Base-by-base conservation (phyloP, 2,329 filamentous ascomycete species). In the Beauveria varroae region DNA sequence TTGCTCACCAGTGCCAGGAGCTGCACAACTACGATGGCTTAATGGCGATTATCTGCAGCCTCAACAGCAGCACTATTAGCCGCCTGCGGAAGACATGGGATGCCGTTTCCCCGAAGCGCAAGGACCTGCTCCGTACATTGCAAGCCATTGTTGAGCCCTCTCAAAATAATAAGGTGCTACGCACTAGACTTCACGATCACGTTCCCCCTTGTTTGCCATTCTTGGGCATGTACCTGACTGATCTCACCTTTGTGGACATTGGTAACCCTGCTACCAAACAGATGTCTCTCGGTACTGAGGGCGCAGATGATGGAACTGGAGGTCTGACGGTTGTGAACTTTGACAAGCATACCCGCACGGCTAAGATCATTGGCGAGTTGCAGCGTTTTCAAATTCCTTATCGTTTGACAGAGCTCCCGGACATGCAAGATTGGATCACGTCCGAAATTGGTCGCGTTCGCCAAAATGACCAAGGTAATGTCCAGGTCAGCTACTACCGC, bases 311-410 rank as follows among this genome's bases (percentile, higher is more conserved):
- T 34, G 81, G 85, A 40, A 81, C 86, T 16, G 82, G 84, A 18
- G 83, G 86, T 28, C 82, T 91, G 68, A 86, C 86, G 0, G 90
- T 98, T 37, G 91, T 99, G 80, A 99, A 99, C 76, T 98, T 97
- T 69, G 93, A 98, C 79, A 98, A 98, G 77, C 92, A 98, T 72
- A 89, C 87, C 68, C 91, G 92, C 67, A 98, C 93, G 3, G 93
- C 93, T 51, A 95, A 93, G 75, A 96, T 98, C 70, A 96, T 99
- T 68, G 90, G 91, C 65, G 93, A 98, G 68, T 83, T 99, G 8
- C 95, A 99, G 73, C 88, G 93, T 20, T 98, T 98, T 78, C 95
- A 99, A 75, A 90, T 96, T 22, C 91, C 93, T 0, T 98, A 98
- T 73, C 85, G 88, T 7, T 82, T 99, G 20, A 83, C 83, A 1